Percentiles rank a stretch among this genome's conserved stretches.
phyloP scores from a whole-genome alignment of 2,329 filamentous ascomycete genomes.

The Dactylellina cionopaga region DNA sequence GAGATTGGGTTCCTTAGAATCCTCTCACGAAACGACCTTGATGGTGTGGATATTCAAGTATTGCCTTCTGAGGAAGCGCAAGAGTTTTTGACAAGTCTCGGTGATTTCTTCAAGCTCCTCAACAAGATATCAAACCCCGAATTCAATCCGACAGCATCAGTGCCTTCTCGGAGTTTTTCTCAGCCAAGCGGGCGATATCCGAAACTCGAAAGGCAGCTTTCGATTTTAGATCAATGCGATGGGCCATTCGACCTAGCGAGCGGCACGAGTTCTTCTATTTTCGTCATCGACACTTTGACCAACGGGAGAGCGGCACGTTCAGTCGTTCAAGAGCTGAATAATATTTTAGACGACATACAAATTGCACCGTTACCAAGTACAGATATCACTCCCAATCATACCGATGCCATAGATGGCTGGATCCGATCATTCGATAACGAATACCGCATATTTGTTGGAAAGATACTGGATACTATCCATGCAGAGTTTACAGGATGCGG shows the following conservation, averaged over 20 bases:
- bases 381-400: too few relatives aligned
- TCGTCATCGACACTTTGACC: not conserved
- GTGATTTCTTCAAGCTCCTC: not conserved
- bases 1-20: not conserved
- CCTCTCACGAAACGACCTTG: not conserved
- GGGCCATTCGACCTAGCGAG: not conserved
- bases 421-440: too few relatives aligned
- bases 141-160: not conserved
- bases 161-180: too few relatives aligned
- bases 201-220: not conserved
- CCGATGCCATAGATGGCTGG: too few relatives aligned
- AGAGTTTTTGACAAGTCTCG: too few relatives aligned
- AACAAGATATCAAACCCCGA: not conserved
- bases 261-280: not conserved
- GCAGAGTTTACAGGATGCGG: too few relatives aligned
- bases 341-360: not conserved
- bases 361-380: too few relatives aligned
- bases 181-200: too few relatives aligned
- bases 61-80: not conserved
- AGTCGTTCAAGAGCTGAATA: not conserved
- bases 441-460: too few relatives aligned
- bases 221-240: not conserved
- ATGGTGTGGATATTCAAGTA: not conserved
- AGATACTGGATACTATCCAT: too few relatives aligned
- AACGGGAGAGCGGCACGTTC: not conserved